Conservation (phyloP, 2,329 filamentous ascomycete species). For the Penicillium verrucosum region DNA sequence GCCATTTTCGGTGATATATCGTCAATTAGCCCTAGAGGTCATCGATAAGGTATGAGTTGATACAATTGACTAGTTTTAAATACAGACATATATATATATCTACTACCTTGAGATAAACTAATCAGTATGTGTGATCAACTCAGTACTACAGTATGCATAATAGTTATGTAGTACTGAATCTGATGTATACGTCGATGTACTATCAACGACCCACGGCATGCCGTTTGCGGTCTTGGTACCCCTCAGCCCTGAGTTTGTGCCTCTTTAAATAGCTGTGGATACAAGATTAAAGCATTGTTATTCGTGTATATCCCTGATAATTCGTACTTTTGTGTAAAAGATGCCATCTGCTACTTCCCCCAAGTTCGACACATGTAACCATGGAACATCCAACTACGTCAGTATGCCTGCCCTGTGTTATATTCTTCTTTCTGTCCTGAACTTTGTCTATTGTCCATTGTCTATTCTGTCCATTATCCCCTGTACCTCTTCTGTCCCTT, state of each 20-base stretch:
- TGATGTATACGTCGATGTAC: not conserved
- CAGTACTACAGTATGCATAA: not conserved
- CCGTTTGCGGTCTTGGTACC: not conserved
- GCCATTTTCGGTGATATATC: not conserved
- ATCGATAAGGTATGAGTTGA: not conserved
- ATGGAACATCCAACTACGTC: conserved; percentile 3
- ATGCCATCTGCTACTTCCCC: not conserved
- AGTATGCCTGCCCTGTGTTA: not conserved
- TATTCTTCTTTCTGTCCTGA: not conserved
- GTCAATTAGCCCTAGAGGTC: not conserved
- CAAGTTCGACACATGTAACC: not conserved
- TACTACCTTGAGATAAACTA: not conserved
- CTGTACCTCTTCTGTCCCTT: not conserved
- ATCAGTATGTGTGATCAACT: no score
- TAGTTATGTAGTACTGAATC: not conserved
- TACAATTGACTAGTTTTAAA: not conserved
- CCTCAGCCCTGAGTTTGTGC: not conserved
- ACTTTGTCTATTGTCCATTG: not conserved
- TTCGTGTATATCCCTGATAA: not conserved
- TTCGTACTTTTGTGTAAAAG: not conserved
- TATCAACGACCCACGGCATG: not conserved
- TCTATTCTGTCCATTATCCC: no score
- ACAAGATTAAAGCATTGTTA: not conserved
- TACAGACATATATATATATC: no score
- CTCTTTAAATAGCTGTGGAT: not conserved